Base-by-base conservation (phyloP, 495 filamentous ascomycete species). In the Neurospora terricola region DNA sequence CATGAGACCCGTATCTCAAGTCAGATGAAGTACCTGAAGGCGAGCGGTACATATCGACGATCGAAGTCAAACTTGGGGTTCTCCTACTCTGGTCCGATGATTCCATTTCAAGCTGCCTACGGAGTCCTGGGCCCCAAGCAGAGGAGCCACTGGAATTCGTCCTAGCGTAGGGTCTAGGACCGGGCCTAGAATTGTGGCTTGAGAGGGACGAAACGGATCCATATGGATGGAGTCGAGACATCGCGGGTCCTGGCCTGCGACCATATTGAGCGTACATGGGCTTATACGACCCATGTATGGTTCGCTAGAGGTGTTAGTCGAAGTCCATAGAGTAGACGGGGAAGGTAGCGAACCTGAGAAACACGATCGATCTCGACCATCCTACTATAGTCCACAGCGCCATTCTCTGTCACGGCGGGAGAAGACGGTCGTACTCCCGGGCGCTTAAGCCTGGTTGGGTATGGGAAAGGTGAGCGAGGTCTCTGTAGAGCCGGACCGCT, bases 361-460 rank as follows among this genome's bases (percentile, higher is more conserved):
- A 78, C 72, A 72, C 84, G 80, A 42, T 87, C 82, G 78, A 86
- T 84, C 72, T 83, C 85, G 62, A 85, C 82, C 81, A 84, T 85
- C 59, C 82, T 84, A 72, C 81, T 85, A 73, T 86, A 86, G 74
- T 86, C 83, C 71, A 85, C 77, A 21, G 71, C 76, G 37, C 84
- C 84, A 69, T 80, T 81, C 72, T 88, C 87, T 30, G 85, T 88
- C 69, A 88, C 75, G 54, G 88, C 87, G 38, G 90, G 90, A 5
- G 90, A 92, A 8, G 86, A 84, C 16, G 90, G 88, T 30, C 89
- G 86, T 73, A 91, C 88, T 16, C 88, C 88, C 10, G 89, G 89
- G 23, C 90, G 87, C 78, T 87, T 90, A 30, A 91, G 82, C 38
- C 89, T 85, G n/a, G 88, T 86, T 9, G 89, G 89, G 75, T 91